Evolutionary conservation across 805 yeast genomes (phyloP).

Genomic region (Hanseniaspora guilliermondii): DNA sequence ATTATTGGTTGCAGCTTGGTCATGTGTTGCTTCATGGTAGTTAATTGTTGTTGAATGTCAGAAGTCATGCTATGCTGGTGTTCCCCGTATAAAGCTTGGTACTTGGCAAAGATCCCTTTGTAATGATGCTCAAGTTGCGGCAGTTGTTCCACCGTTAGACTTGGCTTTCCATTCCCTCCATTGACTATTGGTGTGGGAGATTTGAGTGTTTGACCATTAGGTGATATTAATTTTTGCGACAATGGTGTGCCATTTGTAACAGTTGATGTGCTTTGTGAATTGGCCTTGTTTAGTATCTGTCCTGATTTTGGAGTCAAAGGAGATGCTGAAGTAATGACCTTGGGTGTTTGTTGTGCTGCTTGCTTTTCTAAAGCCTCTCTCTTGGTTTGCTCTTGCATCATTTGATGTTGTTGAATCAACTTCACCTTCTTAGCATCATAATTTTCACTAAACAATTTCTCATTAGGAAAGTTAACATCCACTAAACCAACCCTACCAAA

Average conservation of each 20-base stretch:
- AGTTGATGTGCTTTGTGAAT: background rate
- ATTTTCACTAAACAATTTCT: conserved; percentile 7
- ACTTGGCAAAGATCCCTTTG: conserved; percentile 5
- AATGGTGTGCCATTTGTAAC: background rate
- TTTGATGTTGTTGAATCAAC: conserved; percentile 6
- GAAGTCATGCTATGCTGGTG: conserved; percentile 1
- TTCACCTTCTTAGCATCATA: conserved; percentile 11
- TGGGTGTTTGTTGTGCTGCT: background rate
- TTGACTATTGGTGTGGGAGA: background rate
- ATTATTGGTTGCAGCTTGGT: conserved; percentile 8
- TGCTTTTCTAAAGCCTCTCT: conserved; percentile 9
- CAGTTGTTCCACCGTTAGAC: conserved; percentile 3
- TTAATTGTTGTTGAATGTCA: background rate
- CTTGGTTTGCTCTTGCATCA: conserved; percentile 10
- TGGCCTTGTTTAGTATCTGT: background rate
- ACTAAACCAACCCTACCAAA: conserved; percentile 11
- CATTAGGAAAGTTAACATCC: conserved; percentile 12
- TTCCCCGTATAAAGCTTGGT: background rate
- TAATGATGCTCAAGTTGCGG: conserved; percentile 10
- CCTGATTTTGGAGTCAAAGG: background rate
- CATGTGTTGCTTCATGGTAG: conserved; percentile 7
- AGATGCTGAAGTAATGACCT: background rate
- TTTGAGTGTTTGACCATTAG: background rate
- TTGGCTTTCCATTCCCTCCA: background rate
- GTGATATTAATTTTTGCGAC: background rate